Evolutionary conservation across 768 basidiomycete genomes (phyloP).

Genomic region (Sporobolomyces pararoseus): DNA sequence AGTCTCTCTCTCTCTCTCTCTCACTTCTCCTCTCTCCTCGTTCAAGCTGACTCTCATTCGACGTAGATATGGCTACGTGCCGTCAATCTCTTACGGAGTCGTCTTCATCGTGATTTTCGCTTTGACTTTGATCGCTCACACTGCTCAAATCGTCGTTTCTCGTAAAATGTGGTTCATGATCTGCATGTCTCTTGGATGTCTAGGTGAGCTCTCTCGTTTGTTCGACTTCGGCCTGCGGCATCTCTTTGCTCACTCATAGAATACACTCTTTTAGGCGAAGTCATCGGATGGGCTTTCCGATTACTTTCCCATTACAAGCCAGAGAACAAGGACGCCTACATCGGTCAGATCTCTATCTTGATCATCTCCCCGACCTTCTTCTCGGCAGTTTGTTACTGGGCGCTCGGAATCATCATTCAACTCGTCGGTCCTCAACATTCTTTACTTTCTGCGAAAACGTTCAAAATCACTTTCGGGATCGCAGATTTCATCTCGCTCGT

Average conservation of each 20-base stretch:
- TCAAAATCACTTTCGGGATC: conserved; percentile 27
- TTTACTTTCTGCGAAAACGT: conserved; percentile 14
- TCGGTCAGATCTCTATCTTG: conserved; percentile 3
- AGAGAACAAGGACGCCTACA: background rate
- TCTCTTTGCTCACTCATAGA: background rate
- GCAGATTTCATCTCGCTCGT: conserved; percentile 35
- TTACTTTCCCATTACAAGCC: background rate
- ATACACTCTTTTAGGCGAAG: background rate
- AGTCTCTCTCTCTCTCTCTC: too few species aligned
- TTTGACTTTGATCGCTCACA: background rate
- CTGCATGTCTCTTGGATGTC: conserved; percentile 7
- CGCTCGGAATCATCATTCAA: conserved; percentile 15
- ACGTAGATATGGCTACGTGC: conserved; percentile 19
- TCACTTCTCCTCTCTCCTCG: too few species aligned
- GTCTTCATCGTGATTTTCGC: conserved; percentile 20
- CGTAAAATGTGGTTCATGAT: conserved; percentile 20
- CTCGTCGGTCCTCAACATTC: conserved; percentile 13
- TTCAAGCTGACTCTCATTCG: too few species aligned
- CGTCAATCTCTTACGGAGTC: background rate
- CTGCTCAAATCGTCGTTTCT: conserved; percentile 10
- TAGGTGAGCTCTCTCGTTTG: background rate
- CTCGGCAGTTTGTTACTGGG: conserved; percentile 31
- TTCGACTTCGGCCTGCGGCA: too few species aligned
- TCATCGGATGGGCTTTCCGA: background rate
- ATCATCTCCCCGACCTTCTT: conserved; percentile 35